Percentiles rank a stretch among this genome's conserved stretches.
phyloP scores from a whole-genome alignment of 371 early-diverging fungal species.

The Mitosporidium daphniae region DNA sequence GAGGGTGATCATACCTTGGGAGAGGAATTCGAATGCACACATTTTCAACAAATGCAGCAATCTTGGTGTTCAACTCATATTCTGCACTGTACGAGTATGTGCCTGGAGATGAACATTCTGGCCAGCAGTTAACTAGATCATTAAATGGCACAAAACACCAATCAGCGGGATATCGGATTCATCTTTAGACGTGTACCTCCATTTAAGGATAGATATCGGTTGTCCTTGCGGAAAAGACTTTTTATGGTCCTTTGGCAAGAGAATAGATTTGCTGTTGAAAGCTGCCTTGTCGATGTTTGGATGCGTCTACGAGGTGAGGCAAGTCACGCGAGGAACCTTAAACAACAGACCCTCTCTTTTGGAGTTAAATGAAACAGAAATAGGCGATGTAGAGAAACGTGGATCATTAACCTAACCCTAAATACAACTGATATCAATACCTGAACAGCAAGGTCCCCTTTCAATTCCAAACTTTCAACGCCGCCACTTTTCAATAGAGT shows the following conservation, averaged over 20 bases:
- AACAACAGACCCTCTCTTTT: too few species aligned
- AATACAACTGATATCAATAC: too few species aligned
- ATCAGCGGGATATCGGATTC: constrained; percentile 41
- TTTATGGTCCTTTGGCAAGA: constrained; percentile 33
- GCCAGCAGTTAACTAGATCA: constrained; percentile 60
- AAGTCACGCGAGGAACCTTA: too few species aligned
- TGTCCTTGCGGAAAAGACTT: constrained; percentile 49
- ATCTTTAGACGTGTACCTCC: constrained; percentile 35
- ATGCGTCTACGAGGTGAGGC: too few species aligned
- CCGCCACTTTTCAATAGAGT: too few species aligned
- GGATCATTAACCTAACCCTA: too few species aligned
- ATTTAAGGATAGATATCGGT: constrained; percentile 39
- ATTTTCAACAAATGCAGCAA: constrained; percentile 30
- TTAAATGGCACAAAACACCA: constrained; percentile 5
- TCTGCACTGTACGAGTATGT: constrained; percentile 60
- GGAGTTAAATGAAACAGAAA: too few species aligned
- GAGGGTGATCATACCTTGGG: too few species aligned
- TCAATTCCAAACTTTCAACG: too few species aligned
- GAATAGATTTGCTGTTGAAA: constrained; percentile 22
- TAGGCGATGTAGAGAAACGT: too few species aligned
- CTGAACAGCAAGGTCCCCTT: too few species aligned
- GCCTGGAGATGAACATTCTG: constrained; percentile 46
- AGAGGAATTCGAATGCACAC: constrained; percentile 51
- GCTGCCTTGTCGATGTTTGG: constrained; percentile 73
- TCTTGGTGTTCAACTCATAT: constrained; percentile 30